Percentiles rank a stretch among this genome's conserved stretches.
Conservation (phyloP, 2,329 filamentous ascomycete species). For the Annulohypoxylon truncatum region DNA sequence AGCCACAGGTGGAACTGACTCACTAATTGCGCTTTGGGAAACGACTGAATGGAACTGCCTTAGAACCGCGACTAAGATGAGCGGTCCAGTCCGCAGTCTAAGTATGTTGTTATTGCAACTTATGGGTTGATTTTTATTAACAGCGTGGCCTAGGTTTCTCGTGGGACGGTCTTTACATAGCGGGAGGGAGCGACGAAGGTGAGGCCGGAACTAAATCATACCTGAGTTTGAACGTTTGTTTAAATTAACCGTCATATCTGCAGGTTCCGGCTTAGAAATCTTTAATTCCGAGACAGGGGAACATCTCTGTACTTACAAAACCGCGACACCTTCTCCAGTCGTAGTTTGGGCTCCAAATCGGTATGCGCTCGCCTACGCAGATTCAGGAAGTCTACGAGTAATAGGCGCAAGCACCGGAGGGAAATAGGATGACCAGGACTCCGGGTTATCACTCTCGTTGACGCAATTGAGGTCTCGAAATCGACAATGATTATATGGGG, state of each 20-base stretch:
- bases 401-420: constrained; percentile 67
- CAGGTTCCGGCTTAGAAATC: constrained; percentile 73
- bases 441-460: constrained; percentile 8
- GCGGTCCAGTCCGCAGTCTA: constrained; percentile 76
- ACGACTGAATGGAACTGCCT: constrained; percentile 82
- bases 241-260: constrained; percentile 32
- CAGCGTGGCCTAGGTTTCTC: constrained; percentile 68
- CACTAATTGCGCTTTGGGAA: constrained; percentile 81
- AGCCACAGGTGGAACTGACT: constrained; percentile 80
- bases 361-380: constrained; percentile 80
- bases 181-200: constrained; percentile 80
- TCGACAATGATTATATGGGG: background rate
- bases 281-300: constrained; percentile 80
- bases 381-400: constrained; percentile 75
- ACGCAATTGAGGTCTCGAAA: background rate
- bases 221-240: constrained; percentile 1
- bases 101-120: constrained; percentile 57
- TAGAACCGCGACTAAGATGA: constrained; percentile 75
- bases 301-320: constrained; percentile 77
- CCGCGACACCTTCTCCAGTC: constrained; percentile 70
- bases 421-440: constrained; percentile 50
- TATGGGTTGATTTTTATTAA: constrained; percentile 38
- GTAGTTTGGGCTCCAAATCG: constrained; percentile 81
- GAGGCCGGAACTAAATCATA: constrained; percentile 40
- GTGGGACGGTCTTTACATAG: constrained; percentile 80